Base-by-base conservation (phyloP, 257 asterid genomes). In the Lithospermum erythrorhizon region DNA sequence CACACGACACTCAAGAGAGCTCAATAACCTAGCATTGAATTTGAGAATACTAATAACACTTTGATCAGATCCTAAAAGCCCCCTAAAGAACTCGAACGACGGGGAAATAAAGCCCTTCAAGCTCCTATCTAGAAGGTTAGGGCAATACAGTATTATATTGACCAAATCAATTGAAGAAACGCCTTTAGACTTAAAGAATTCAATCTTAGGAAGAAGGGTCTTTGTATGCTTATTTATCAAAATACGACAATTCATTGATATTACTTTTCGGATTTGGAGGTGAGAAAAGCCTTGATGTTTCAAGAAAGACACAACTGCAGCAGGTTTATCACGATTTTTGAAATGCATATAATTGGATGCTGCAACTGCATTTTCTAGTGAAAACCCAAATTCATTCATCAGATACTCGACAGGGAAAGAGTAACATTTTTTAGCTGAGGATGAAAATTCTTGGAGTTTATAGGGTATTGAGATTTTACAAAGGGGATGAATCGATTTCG, bases 371-470 rank as follows among this genome's bases (percentile, higher is more conserved):
- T 21, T 67, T 58, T 65, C 64, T 13, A 53, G 61, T 20, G 79
- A 65, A 61, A 74, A 56, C 57, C 75, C 75, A 57, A 58, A 58
- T 24, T 68, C 57, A 61, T 69, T 48, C 11, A 69, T 69, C 56
- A 74, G 37, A 62, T 69, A 74, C 10, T 8, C 9, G 6, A 32
- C 41, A 32, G 41, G 3, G 9, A 32, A 32, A 32, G 41, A 32
- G 8, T 32, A 3, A 2, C 6, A 8, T 1, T 32, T 32, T 7
- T 4, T 7, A 32, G 41, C 41, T 32, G 41, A 32, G 41, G 41
- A 32, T 4, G 41, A 32, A 32, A 32, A 32, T 32, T 32, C 41
- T 32, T 32, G 41, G 41, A 32, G 10, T 32, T 32, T 32, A 32
- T 32, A 8, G 41, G 29, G 29, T 25, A 25, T 5, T 5, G 29